Conservation (phyloP, 2,329 filamentous ascomycete species). For the Fusarium succisae region DNA sequence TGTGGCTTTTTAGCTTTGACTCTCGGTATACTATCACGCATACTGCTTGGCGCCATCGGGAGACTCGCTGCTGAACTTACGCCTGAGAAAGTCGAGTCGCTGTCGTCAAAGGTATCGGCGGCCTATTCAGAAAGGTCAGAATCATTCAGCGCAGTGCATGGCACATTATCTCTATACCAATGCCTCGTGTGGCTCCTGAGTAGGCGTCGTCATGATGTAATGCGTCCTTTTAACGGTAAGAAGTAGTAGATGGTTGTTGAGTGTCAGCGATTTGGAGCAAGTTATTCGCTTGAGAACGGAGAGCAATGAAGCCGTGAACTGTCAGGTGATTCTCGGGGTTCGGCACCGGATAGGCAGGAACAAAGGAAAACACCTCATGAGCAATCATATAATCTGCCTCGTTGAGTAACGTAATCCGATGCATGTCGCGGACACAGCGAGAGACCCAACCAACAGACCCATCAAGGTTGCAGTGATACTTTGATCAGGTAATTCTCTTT, state of each 20-base stretch:
- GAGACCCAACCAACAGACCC: background rate
- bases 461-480: background rate
- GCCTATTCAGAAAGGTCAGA: background rate
- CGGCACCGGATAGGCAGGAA: background rate
- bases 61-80: background rate
- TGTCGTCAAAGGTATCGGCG: background rate
- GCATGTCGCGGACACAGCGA: background rate
- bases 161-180: background rate
- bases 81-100: background rate
- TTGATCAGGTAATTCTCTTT: background rate
- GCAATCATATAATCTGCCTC: background rate
- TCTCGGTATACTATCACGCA: fast-evolving
- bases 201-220: background rate
- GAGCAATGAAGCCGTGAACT: fast-evolving
- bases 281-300: background rate
- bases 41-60: fast-evolving
- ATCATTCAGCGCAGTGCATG: no score
- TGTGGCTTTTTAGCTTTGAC: background rate
- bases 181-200: background rate
- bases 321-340: background rate
- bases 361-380: background rate
- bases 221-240: fast-evolving
- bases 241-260: fast-evolving
- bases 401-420: background rate
- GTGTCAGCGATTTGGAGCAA: background rate